A percentile compares a stretch with the other conserved stretches of the same genome.
phyloP scores from a whole-genome alignment of 495 filamentous ascomycete genomes.

The Hypoxylon crocopeplum region DNA sequence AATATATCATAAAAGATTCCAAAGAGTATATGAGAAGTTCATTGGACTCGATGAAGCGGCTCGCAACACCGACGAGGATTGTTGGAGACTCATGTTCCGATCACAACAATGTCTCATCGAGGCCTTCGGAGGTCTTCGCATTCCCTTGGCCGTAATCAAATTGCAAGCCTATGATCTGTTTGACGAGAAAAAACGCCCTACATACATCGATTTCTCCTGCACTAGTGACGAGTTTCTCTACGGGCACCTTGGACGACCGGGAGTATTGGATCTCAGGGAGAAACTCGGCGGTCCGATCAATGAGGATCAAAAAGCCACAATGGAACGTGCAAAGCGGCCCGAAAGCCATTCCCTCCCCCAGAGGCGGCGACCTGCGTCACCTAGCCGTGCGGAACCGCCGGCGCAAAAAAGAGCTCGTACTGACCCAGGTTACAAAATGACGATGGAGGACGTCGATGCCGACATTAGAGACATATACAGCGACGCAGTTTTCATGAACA shows the following conservation, averaged over 20 bases:
- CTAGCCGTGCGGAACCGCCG: too few species aligned
- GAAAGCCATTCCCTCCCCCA: neutral
- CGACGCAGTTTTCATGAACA: neutral
- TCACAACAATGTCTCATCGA: slow-evolving; percentile 5
- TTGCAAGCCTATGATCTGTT: slow-evolving; percentile 4
- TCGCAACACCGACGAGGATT: neutral
- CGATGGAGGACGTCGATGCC: slow-evolving; percentile 1
- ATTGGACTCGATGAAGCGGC: neutral
- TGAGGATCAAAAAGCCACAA: neutral
- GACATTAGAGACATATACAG: slow-evolving; percentile 21
- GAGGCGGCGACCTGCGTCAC: too few species aligned
- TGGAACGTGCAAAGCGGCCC: neutral
- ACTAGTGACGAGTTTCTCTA: slow-evolving; percentile 6
- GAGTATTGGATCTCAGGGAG: slow-evolving; percentile 13
- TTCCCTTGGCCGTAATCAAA: neutral
- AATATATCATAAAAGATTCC: neutral
- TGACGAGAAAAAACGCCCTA: slow-evolving; percentile 16
- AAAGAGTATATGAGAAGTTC: slow-evolving; percentile 6
- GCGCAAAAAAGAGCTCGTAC: neutral
- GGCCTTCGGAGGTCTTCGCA: slow-evolving; percentile 6
- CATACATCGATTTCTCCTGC: slow-evolving; percentile 26
- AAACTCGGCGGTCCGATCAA: slow-evolving; percentile 18
- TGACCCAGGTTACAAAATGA: slow-evolving; percentile 13
- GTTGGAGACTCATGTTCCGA: neutral
- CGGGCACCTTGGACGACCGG: slow-evolving; percentile 20